Conservation (phyloP, 768 basidiomycete genomes). For the Mycena galericulata region DNA sequence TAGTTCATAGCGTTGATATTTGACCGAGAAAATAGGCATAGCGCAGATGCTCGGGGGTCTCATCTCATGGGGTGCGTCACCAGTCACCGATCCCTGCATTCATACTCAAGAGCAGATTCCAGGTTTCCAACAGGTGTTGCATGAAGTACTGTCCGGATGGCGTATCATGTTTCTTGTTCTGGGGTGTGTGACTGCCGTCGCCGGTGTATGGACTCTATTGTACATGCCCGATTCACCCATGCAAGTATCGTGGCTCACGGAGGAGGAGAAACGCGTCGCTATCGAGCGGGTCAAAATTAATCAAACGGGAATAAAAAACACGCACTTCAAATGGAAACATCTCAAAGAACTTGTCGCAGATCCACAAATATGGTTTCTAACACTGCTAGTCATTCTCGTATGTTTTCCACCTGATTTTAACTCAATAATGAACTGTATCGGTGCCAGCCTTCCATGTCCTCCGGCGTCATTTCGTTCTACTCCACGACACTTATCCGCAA, state of each 20-base stretch:
- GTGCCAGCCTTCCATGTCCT: constrained; percentile 25
- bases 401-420: background rate
- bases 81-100: background rate
- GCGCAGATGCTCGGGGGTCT: constrained; percentile 34
- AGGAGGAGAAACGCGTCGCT: constrained; percentile 32
- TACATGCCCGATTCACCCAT: constrained; percentile 34
- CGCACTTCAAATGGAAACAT: constrained; percentile 37
- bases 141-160: constrained; percentile 33
- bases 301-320: constrained; percentile 40
- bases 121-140: constrained; percentile 33
- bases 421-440: background rate
- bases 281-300: constrained; percentile 35
- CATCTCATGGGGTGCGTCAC: constrained; percentile 25
- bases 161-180: constrained; percentile 36
- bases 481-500: constrained; percentile 34
- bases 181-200: constrained; percentile 21
- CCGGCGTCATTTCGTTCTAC: constrained; percentile 32
- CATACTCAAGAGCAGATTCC: background rate
- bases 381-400: constrained; percentile 20
- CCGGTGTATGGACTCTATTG: constrained; percentile 25
- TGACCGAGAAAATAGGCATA: constrained; percentile 19
- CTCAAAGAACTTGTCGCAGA: constrained; percentile 27
- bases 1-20: background rate
- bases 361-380: constrained; percentile 32
- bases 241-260: constrained; percentile 33